These are phyloP conservation scores for Erysimum cheiri DNA, from an alignment of 441 rosid species.

Conservation along the genomic window DNA sequence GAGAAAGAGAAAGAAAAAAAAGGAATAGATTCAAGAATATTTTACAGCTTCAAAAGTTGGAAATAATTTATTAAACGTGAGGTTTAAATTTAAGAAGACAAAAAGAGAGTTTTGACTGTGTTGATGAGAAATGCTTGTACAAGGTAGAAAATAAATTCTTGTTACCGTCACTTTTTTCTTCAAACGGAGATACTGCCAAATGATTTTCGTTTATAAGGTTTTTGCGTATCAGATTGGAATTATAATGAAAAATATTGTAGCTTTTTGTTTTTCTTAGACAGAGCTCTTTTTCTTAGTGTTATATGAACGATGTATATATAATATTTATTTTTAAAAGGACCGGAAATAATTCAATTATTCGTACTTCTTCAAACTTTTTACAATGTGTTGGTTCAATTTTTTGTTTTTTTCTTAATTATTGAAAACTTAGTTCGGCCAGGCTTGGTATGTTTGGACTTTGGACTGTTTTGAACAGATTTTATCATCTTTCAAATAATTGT, in stretches of 20 bases:
- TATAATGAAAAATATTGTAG: not conserved
- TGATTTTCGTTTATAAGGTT: not conserved
- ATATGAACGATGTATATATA: not conserved
- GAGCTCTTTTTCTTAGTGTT: not conserved
- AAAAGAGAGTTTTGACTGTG: slow-evolving; percentile 30
- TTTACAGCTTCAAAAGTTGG: slow-evolving; percentile 35
- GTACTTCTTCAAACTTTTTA: not conserved
- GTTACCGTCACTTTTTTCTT: slow-evolving; percentile 7
- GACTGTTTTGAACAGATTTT: not conserved
- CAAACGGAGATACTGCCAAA: not conserved
- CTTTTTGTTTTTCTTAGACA: not conserved
- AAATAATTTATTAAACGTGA: slow-evolving; percentile 9
- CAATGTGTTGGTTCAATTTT: not conserved
- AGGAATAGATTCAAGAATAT: slow-evolving; percentile 41
- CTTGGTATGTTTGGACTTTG: not conserved
- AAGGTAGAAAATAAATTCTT: slow-evolving; percentile 15
- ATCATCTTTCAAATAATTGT: not conserved
- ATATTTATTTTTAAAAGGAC: no score
- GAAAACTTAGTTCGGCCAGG: not conserved
- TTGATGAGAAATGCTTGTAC: slow-evolving; percentile 27
- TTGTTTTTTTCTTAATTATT: not conserved
- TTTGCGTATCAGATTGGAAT: slow-evolving; percentile 10
- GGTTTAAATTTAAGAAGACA: slow-evolving; percentile 31
- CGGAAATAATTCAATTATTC: not conserved
- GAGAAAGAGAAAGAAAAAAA: slow-evolving; percentile 1